Base-by-base conservation (phyloP, 192 early-diverging fungal genomes). In the Dissophora ornata region DNA sequence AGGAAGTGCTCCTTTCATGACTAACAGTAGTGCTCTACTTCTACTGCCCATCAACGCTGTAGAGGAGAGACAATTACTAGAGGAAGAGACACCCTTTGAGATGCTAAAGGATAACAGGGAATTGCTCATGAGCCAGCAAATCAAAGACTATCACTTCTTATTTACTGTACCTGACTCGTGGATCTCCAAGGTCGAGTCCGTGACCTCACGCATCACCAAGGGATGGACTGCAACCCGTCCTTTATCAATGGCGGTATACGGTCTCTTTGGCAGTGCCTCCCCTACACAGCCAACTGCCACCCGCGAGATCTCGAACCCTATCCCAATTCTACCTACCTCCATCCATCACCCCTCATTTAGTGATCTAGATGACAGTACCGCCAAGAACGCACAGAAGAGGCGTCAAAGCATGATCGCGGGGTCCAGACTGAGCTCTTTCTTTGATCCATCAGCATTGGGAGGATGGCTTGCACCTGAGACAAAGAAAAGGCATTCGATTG, bases 341-440 rank as follows among this genome's bases (percentile, higher is more conserved):
- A 67, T 77, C 21, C 73, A 77, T 29, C 73, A 77, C 13, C 73
- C 64, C 56, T 55, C 73, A 0, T 77, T 62, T 33, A 50, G 47
- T 4, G 64, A 63, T 4, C 26, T 26, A 11, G 60, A 56, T 30
- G 71, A 67, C n/a, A 49, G 18, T 7, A 59, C 6, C 44, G 32
- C 21, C 11, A 77, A 50, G 32, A 65, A 57, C 18, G 34, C 57
- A 1, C 41, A 65, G 24, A 77, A 47, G 18, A 30, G 52, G 45
- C 50, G 73, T 24, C 73, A 77, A 53, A 77, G 73, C 33, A 77
- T 77, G 71, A 77, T 77, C 47, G 64, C 65, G 18, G 73, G 73
- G 30, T 77, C 73, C 2, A 51, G 73, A 16, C 38, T 77, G 34
- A 77, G 73, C 53, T 77, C 73, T 1, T 62, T 77, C 41, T 77